phyloP scores from a whole-genome alignment of 2,329 filamentous ascomycete genomes.

The Pseudocercospora eumusae region DNA sequence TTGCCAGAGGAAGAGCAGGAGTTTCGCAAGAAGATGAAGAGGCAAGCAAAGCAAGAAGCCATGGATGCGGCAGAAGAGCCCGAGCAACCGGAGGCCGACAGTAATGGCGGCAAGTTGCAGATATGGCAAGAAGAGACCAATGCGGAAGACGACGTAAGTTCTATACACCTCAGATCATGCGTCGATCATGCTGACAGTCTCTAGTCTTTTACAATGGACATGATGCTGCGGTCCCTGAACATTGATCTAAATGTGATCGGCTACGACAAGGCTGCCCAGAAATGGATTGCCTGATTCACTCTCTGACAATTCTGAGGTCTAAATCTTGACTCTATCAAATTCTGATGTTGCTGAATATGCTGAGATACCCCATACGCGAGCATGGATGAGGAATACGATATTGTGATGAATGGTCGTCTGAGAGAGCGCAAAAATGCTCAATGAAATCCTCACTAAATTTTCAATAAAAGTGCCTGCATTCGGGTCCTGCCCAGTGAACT shows the following conservation, averaged over 20 bases:
- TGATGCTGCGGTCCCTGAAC: conserved; percentile 67
- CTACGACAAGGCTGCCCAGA: conserved; percentile 59
- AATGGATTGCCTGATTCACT: conserved; percentile 57
- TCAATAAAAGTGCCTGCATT: neutral
- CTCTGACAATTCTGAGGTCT: neutral
- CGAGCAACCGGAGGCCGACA: conserved; percentile 40
- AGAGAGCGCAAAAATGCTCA: neutral
- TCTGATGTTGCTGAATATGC: conserved; percentile 1
- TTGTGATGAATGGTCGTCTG: neutral
- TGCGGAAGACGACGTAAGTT: conserved; percentile 45
- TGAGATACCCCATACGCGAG: conserved; percentile 17
- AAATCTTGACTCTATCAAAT: neutral
- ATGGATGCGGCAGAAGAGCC: conserved; percentile 39
- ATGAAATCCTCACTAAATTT: neutral
- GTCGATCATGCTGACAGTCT: conserved; percentile 13
- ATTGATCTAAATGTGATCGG: conserved; percentile 65
- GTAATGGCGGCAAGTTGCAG: conserved; percentile 44
- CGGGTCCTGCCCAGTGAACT: neutral
- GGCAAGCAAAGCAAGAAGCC: conserved; percentile 53
- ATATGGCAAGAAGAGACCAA: conserved; percentile 39
- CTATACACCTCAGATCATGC: neutral
- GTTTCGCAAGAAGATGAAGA: conserved; percentile 52
- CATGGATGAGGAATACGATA: neutral
- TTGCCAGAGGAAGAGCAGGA: conserved; percentile 44
- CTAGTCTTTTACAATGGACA: conserved; percentile 67